phyloP scores from a whole-genome alignment of 768 basidiomycete species.

The Suillus subalutaceus region DNA sequence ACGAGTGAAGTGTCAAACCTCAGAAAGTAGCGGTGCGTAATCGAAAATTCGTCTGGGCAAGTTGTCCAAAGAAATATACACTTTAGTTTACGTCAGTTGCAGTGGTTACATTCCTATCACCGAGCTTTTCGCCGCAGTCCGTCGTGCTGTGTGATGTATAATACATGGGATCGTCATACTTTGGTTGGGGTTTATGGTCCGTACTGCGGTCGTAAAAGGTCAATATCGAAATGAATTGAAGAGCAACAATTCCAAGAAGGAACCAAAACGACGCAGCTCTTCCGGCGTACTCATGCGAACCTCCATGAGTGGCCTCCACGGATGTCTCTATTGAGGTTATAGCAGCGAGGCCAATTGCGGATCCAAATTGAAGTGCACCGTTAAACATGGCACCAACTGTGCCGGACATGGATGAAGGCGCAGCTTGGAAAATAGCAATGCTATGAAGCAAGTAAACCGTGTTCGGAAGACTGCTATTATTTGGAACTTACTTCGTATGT shows the following conservation, averaged over 20 bases:
- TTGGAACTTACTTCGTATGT: conserved; percentile 26
- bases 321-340: conserved; percentile 53
- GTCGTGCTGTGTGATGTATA: background rate
- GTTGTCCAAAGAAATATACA: background rate
- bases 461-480: too few species aligned
- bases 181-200: conserved; percentile 11
- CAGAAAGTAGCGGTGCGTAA: background rate
- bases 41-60: background rate
- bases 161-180: background rate
- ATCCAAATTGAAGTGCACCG: conserved; percentile 53
- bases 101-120: background rate
- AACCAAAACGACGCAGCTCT: conserved; percentile 50
- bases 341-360: conserved; percentile 52
- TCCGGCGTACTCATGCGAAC: conserved; percentile 37
- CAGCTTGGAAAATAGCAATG: conserved; percentile 53
- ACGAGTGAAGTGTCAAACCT: background rate
- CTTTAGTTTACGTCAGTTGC: background rate
- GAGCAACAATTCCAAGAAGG: conserved; percentile 38
- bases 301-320: conserved; percentile 38
- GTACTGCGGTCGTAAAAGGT: conserved; percentile 37
- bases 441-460: conserved; percentile 24
- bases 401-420: conserved; percentile 50
- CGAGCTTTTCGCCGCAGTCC: background rate
- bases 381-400: conserved; percentile 62
- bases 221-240: conserved; percentile 35